Base-by-base conservation (phyloP, 1,139 yeast genomes). In the Candida glucosophila region DNA sequence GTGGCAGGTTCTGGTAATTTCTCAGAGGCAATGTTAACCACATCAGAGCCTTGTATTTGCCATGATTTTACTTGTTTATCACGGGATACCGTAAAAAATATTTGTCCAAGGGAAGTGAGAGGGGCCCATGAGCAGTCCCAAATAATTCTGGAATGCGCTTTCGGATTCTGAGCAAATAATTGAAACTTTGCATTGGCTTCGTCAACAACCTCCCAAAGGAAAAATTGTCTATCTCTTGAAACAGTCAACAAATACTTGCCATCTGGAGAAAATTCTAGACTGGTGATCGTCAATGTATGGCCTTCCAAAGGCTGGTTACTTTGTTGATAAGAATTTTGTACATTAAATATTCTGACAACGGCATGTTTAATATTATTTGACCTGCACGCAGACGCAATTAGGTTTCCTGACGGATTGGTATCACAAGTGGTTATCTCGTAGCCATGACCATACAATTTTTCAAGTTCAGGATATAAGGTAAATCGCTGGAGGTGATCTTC, bases 121-220 rank as follows among this genome's bases (percentile, higher is more conserved):
- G 82, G 80, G 2, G 73, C 58, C 96, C 96, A 90, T 17, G 81
- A 70, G 46, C 93, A 78, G 53, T 90, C 98, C 98, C 98, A 92
- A 25, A 92, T 74, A 41, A 92, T 90, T 52, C 97, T 73, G 6
- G 79, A 55, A 44, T 92, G 98, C 1, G 96, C 95, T 45, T 81
- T 85, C 22, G 66, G 61, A 32, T 64, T 60, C 30, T 61, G 41
- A 24, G 70, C 70, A 5, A 66, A 52, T 25, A 64, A 48, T 17
- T 54, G 55, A 34, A 80, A 63, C 16, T 45, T 41, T 3, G 59
- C 61, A 7, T 52, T 44, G n/a, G 42, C 45, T n/a, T 50, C 63
- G 20, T 56, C 49, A 6, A 43, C 42, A 30, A 78, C 63, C 36
- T 53, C 51, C 95, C 95, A 90, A 21, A 90, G 44, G 17, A 88